Percentiles rank a stretch among this genome's conserved stretches.
Evolutionary conservation across 2,329 filamentous ascomycete species (phyloP).

Genomic region (Beauveria australis): DNA sequence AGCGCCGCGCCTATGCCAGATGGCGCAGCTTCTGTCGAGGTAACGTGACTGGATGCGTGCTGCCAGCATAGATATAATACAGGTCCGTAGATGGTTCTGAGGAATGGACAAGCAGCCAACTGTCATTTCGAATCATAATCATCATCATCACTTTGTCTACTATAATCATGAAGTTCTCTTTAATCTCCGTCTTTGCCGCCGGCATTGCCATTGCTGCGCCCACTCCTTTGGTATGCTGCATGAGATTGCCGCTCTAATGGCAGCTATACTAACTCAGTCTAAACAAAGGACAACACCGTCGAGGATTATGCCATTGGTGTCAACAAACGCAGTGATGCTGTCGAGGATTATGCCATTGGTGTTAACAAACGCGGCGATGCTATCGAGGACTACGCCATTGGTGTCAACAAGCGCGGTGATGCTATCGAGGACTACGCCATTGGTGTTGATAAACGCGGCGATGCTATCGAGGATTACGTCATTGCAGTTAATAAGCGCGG

Average conservation of each 20-base stretch:
- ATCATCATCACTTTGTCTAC: background rate
- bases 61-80: background rate
- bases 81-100: too few species aligned
- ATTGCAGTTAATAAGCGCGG: background rate
- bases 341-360: background rate
- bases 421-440: background rate
- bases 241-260: too few species aligned
- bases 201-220: background rate
- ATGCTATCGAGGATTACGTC: background rate
- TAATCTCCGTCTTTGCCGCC: background rate
- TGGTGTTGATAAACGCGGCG: background rate
- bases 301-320: background rate
- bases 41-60: background rate
- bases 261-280: background rate
- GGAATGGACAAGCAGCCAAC: background rate
- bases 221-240: background rate
- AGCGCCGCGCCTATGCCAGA: background rate
- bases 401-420: background rate
- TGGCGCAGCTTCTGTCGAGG: background rate
- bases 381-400: background rate
- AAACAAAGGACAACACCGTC: background rate
- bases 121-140: background rate
- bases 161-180: background rate
- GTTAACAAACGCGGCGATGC: background rate
- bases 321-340: background rate